Base-by-base conservation (phyloP, 2,329 filamentous ascomycete species). In the Periconia macrospinosa region DNA sequence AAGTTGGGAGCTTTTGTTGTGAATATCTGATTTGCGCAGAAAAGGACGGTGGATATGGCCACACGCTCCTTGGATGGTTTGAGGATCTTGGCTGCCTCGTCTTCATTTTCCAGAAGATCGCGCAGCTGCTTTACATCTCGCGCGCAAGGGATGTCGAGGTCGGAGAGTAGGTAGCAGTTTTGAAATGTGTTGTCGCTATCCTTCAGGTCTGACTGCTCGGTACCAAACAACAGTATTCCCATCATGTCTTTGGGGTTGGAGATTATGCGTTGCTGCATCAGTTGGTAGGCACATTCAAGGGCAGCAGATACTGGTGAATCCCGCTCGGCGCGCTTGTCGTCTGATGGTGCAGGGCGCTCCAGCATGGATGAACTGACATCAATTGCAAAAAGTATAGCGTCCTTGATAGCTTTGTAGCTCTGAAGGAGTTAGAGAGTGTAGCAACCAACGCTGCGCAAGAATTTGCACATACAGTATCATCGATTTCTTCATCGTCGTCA, bases 241-340 rank as follows among this genome's bases (percentile, higher is more conserved):
- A 99, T 97, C 90, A 97, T 95, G 57, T 99, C 94, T 68, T 88
- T 92, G 1, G 94, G 94, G 57, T 92, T 93, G 3, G 93, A 93
- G 65, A 99, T 97, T 74, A 99, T 97, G 64, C 94, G 91, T 77
- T 97, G 93, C 76, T 97, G 91, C 91, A 99, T 97, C 49, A 99
- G 81, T 68, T 91, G 86, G 68, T 96, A 96, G 53, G 93, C 94
- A 66, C 91, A 97, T 80, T 96, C 96, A 47, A 99, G 77, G 3
- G 94, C 92, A 15, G 93, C 92, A 49, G 88, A 82, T 1, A 91
- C 81, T 3, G 93, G 86, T 43, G 89, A 92, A 66, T 93, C 90
- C 53, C 81, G 86, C 59, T 90, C 88, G 42, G 86, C 84, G 72
- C 92, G 93, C 75, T 90, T 96, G 47, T 73, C 65, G 50, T 72